Base-by-base conservation (phyloP, 2,329 filamentous ascomycete genomes). In the Penicillium janthinellum region DNA sequence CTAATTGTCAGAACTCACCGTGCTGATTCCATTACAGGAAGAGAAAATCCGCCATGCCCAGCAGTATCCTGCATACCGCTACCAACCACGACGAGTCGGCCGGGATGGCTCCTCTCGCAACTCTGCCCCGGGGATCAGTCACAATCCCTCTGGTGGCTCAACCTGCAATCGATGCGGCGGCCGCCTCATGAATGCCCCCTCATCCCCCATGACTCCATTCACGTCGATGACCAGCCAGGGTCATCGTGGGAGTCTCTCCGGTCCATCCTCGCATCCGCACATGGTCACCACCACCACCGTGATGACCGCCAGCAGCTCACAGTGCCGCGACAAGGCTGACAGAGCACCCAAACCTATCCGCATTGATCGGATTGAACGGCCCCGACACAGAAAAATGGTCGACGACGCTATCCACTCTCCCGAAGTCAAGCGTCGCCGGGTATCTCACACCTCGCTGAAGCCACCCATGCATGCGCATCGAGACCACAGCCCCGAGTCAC, bases 51-150 rank as follows among this genome's bases (percentile, higher is more conserved):
- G 90, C 17, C 95, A 99, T 75, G 89, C 92, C 71, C 88, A 88
- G 64, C 90, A 93, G 77, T 96, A 97, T 74, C 95, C 95, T 2
- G 90, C 91, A 66, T 99, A 99, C 78, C 88, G 92, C 64, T 99
- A 98, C 73, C 92, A 96, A 74, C 95, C 95, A 38, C 88, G 91
- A 25, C 84, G 90, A 35, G 84, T 82, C 58, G 79, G 79, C 20
- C 86, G 90, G 38, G 86, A 84, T 64, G 77, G 77, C 12, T 78
- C 72, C 58, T 71, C 73, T 59, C 77, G 76, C 44, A 74, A 66
- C 44, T 47, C 68, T 7, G 70, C 68, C 14, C 71, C 75, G 7
- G 70, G 72, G 1, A 73, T 77, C 50, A 75, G 68, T 54, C 71
- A 73, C 64, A 77, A 76, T 38, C 70, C 73, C 56, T 66, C 71